These are phyloP conservation scores for Penicillium sp. DNA, from an alignment of 2,329 filamentous ascomycete genomes.

Conservation along the genomic window DNA sequence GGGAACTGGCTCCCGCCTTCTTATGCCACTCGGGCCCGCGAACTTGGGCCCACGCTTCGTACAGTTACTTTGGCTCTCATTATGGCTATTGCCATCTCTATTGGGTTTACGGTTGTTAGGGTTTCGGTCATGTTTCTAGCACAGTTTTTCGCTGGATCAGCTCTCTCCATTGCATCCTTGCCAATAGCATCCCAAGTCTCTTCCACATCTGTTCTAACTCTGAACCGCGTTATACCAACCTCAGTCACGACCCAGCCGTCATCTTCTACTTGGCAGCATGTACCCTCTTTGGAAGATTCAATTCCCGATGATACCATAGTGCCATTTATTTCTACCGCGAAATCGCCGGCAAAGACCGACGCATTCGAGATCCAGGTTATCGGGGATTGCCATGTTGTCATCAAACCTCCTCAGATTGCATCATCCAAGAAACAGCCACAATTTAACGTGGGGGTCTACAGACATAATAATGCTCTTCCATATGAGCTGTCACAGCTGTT, in stretches of 20 bases:
- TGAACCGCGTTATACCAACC: slow-evolving; percentile 21
- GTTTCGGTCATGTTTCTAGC: slow-evolving; percentile 25
- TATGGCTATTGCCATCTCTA: slow-evolving; percentile 28
- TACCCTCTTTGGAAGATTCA: slow-evolving; percentile 19
- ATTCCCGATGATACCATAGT: slow-evolving; percentile 28
- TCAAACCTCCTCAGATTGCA: slow-evolving; percentile 50
- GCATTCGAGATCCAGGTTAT: slow-evolving; percentile 55
- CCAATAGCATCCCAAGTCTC: slow-evolving; percentile 16
- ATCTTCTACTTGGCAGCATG: slow-evolving; percentile 19
- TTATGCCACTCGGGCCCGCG: slow-evolving; percentile 22
- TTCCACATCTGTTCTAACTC: slow-evolving; percentile 22
- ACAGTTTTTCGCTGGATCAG: slow-evolving; percentile 27
- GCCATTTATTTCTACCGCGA: slow-evolving; percentile 23
- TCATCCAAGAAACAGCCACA: slow-evolving; percentile 47
- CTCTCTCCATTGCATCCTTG: slow-evolving; percentile 21
- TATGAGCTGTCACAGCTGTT: slow-evolving; percentile 52
- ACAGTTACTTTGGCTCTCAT: slow-evolving; percentile 30
- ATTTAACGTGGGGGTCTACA: slow-evolving; percentile 51
- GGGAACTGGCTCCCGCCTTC: slow-evolving; percentile 25
- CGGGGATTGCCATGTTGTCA: slow-evolving; percentile 54
- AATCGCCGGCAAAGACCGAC: slow-evolving; percentile 33
- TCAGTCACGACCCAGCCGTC: slow-evolving; percentile 27
- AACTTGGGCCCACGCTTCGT: slow-evolving; percentile 29
- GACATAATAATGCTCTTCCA: slow-evolving; percentile 41
- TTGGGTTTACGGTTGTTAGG: slow-evolving; percentile 34